Conservation (phyloP, 73 alveolate genomes). For the Stentor roeselii region DNA sequence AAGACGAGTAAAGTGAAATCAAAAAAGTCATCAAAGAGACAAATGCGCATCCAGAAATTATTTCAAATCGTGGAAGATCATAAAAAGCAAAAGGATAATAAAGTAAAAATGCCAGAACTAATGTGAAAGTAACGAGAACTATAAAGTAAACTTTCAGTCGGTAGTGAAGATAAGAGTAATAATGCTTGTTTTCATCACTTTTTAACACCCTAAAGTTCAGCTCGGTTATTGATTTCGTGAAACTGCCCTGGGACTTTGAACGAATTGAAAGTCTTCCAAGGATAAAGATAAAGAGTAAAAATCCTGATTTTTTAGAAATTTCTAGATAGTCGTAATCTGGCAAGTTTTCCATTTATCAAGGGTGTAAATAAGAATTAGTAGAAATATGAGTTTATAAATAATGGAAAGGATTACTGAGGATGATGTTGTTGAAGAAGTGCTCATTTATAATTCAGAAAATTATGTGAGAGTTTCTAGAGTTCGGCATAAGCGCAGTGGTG, state of each 20-base stretch:
- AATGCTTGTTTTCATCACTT: background rate
- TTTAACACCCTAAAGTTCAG: background rate
- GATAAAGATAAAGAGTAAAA: too few species aligned
- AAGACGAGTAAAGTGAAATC: background rate
- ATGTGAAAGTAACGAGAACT: background rate
- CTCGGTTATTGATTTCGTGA: background rate
- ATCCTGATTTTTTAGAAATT: too few species aligned
- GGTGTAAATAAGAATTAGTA: too few species aligned
- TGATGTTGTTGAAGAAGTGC: background rate
- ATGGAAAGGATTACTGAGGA: background rate
- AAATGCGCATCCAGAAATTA: background rate
- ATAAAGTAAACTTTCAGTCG: background rate
- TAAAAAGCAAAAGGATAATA: too few species aligned
- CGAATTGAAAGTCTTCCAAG: background rate
- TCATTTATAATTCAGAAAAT: too few species aligned
- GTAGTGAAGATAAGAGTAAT: background rate
- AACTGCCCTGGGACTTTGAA: background rate
- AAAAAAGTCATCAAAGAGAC: background rate
- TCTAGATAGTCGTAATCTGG: too few species aligned
- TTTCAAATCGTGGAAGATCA: background rate
- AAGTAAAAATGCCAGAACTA: background rate
- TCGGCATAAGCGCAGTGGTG: background rate
- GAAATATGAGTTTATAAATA: too few species aligned
- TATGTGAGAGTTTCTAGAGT: background rate
- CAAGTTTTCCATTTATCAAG: too few species aligned